Base-by-base conservation (phyloP, 495 filamentous ascomycete species). In the Lophium mytilinum region DNA sequence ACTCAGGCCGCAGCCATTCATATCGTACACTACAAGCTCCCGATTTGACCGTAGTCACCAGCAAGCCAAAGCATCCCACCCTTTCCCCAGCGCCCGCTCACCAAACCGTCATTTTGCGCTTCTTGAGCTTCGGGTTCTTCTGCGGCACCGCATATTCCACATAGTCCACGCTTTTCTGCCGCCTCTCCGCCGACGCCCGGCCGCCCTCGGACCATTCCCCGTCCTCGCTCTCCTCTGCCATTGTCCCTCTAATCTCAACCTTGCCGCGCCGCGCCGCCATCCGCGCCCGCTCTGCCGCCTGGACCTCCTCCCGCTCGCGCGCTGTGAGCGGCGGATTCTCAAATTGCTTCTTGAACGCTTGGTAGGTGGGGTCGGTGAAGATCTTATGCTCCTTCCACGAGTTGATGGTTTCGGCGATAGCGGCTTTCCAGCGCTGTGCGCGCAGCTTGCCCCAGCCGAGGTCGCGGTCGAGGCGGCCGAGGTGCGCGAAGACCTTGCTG, bases 381-480 rank as follows among this genome's bases (percentile, higher is more conserved):
- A 91, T 86, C 63, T 84, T 88, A 88, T 88, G 92, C 1, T 83
- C 84, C 71, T 95, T 89, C 93, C 93, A 98, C 43, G 90, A 68
- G 15, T 79, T 77, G 9, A 98, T 68, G 14, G 96, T 78, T 18
- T 71, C 69, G 1, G 80, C 81, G 7, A 98, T 81, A 56, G 85
- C 89, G 17, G 89, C 78, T 68, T 90, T 90, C 85, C 89, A 98
- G 68, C 95, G 95, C 62, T 95, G 89, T 12, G 87, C 84, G 41
- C 85, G 82, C 40, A 97, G 72, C 4, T 87, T 79, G 7, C 92
- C 92, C 90, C 90, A 96, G 18, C 78, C 77, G 41, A 89, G 74
- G 37, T 82, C 84, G 60, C 86, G 84, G 30, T 91, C 83, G 50
- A 96, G 77, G 55, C 80, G 74, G 8, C 91, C 93, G 9, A 98